phyloP scores from a whole-genome alignment of 257 asterid genomes.

The Catharanthus roseus region DNA sequence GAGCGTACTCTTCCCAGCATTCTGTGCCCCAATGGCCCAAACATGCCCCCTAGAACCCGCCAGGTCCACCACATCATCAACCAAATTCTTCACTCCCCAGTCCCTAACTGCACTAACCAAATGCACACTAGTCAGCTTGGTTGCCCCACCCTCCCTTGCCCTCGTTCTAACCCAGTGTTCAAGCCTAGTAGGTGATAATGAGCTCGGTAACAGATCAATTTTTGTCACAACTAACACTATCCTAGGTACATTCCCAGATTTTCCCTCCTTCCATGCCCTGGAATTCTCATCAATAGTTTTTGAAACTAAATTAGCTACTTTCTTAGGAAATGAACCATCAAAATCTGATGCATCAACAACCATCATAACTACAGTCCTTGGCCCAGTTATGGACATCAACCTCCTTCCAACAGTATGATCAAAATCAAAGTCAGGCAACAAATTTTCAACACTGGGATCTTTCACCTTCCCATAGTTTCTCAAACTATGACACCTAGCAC shows the following conservation, averaged over 20 bases:
- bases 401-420: constrained; percentile 83
- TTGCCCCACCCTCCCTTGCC: constrained; percentile 74
- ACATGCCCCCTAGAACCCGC: constrained; percentile 83
- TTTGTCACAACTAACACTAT: constrained; percentile 71
- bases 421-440: constrained; percentile 84
- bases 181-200: constrained; percentile 67
- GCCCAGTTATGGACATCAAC: constrained; percentile 52
- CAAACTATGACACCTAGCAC: constrained; percentile 80
- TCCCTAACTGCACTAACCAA: constrained; percentile 78
- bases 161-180: constrained; percentile 87
- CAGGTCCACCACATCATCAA: constrained; percentile 63
- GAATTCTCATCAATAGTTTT: constrained; percentile 59
- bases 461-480: constrained; percentile 62
- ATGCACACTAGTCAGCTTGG: constrained; percentile 62
- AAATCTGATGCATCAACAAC: constrained; percentile 89
- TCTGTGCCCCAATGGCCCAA: constrained; percentile 92
- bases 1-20: constrained; percentile 87
- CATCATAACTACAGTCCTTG: constrained; percentile 64
- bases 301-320: constrained; percentile 57
- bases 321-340: constrained; percentile 85
- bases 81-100: constrained; percentile 83
- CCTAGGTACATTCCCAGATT: constrained; percentile 80
- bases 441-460: constrained; percentile 60
- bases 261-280: constrained; percentile 75
- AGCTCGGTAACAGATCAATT: constrained; percentile 80